These are phyloP conservation scores for Picochlorum sp. DNA, from an alignment of 139 green algal species.

Conservation along the genomic window DNA sequence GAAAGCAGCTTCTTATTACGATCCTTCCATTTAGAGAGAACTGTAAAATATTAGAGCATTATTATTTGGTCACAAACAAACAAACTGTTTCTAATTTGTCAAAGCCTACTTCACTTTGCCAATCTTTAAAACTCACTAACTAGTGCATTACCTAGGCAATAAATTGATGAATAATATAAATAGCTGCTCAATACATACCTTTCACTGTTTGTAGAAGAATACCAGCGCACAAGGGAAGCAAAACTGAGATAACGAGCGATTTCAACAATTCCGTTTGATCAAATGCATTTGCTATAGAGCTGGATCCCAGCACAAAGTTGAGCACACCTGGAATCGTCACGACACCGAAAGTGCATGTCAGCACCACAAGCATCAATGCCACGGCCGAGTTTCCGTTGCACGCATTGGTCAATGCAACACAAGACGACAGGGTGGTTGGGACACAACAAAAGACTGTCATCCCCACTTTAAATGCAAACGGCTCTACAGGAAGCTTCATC, in stretches of 20 bases:
- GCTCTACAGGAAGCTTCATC: constrained; percentile 32
- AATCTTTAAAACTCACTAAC: too few species aligned
- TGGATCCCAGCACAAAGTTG: constrained; percentile 29
- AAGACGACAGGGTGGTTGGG: constrained; percentile 51
- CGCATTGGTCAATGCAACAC: constrained; percentile 35
- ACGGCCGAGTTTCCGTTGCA: constrained; percentile 56
- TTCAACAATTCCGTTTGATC: constrained; percentile 33
- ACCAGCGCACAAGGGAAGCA: constrained; percentile 43
- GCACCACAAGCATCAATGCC: constrained; percentile 61
- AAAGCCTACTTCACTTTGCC: too few species aligned
- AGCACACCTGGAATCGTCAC: constrained; percentile 59
- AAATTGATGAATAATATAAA: not conserved
- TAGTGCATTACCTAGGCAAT: not conserved
- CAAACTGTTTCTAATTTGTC: too few species aligned
- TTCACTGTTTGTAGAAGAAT: constrained; percentile 13
- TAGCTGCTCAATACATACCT: not conserved
- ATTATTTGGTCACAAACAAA: too few species aligned
- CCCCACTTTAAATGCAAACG: constrained; percentile 32
- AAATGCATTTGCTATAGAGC: constrained; percentile 3
- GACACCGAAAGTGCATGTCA: constrained; percentile 56
- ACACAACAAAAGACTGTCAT: constrained; percentile 62
- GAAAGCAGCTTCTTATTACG: constrained; percentile 32
- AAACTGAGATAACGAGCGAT: constrained; percentile 52
- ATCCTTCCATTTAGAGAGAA: constrained; percentile 23
- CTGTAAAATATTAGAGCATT: not conserved